phyloP scores from a whole-genome alignment of 768 basidiomycete genomes.

The Tricholoma sp. region DNA sequence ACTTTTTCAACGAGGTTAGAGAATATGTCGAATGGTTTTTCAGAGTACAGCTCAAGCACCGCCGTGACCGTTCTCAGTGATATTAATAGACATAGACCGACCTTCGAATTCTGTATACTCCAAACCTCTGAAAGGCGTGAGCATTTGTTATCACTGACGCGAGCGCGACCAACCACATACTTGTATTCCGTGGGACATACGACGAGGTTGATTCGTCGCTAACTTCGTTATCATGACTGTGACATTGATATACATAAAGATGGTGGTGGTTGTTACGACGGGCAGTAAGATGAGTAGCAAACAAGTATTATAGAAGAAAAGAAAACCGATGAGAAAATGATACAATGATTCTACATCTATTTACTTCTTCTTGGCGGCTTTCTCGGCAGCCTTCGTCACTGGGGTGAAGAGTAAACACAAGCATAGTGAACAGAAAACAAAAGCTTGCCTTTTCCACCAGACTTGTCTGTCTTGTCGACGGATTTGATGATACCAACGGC shows the following conservation, averaged over 20 bases:
- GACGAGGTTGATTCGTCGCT: slow-evolving; percentile 9
- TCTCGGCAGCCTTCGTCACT: slow-evolving; percentile 96
- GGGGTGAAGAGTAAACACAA: slow-evolving; percentile 1
- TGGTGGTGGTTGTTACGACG: slow-evolving; percentile 27
- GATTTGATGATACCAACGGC: slow-evolving; percentile 99
- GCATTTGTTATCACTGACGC: too few species aligned
- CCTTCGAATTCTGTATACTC: too few species aligned
- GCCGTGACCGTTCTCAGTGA: too few species aligned
- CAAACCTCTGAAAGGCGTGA: too few species aligned
- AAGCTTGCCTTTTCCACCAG: slow-evolving; percentile 73
- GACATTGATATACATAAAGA: slow-evolving; percentile 36
- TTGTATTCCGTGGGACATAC: not conserved
- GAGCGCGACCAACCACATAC: not conserved
- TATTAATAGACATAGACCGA: too few species aligned
- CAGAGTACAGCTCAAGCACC: too few species aligned
- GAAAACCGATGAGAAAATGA: slow-evolving; percentile 48
- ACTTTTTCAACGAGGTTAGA: too few species aligned
- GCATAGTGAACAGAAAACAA: not conserved
- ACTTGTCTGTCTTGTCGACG: slow-evolving; percentile 92
- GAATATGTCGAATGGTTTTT: too few species aligned
- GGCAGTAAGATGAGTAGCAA: slow-evolving; percentile 32
- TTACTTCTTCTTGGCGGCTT: slow-evolving; percentile 95
- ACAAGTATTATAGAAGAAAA: slow-evolving; percentile 36
- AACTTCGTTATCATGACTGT: slow-evolving; percentile 31
- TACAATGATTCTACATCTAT: slow-evolving; percentile 74